Evolutionary conservation across 1,139 yeast genomes (phyloP).

Genomic region (Geotrichum fermentans): DNA sequence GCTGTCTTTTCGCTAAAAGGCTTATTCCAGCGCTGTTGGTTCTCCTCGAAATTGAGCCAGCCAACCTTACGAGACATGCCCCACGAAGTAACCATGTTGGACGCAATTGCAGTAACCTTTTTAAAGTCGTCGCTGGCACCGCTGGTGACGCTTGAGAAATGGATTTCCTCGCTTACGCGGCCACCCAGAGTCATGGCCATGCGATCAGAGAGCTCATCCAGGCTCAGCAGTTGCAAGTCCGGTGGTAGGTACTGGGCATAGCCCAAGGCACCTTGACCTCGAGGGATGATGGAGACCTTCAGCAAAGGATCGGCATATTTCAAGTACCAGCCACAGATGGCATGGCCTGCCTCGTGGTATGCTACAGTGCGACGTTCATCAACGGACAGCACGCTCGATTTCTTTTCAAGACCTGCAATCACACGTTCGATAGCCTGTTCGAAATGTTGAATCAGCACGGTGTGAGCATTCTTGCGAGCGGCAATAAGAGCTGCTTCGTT

Average conservation of each 20-base stretch:
- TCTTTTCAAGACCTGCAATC: constrained; percentile 91
- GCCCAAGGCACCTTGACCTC: constrained; percentile 96
- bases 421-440: constrained; percentile 97
- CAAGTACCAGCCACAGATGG: constrained; percentile 94
- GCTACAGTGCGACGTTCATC: constrained; percentile 90
- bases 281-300: constrained; percentile 92
- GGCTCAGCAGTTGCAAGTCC: constrained; percentile 75
- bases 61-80: constrained; percentile 92
- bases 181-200: constrained; percentile 98
- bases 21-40: constrained; percentile 57
- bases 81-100: constrained; percentile 80
- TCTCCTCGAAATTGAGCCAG: constrained; percentile 68
- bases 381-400: constrained; percentile 71
- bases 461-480: constrained; percentile 69
- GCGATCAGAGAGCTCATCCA: constrained; percentile 73
- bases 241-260: constrained; percentile 96
- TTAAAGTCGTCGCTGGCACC: constrained; percentile 97
- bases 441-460: constrained; percentile 70
- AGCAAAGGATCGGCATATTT: constrained; percentile 85
- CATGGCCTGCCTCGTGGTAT: constrained; percentile 98
- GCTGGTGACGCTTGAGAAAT: constrained; percentile 83
- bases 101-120: constrained; percentile 88
- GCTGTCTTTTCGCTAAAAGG: constrained; percentile 91
- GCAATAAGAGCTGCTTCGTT: constrained; percentile 97
- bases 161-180: constrained; percentile 88